Conservation (phyloP, 495 filamentous ascomycete genomes). For the Delitschia confertaspora region DNA sequence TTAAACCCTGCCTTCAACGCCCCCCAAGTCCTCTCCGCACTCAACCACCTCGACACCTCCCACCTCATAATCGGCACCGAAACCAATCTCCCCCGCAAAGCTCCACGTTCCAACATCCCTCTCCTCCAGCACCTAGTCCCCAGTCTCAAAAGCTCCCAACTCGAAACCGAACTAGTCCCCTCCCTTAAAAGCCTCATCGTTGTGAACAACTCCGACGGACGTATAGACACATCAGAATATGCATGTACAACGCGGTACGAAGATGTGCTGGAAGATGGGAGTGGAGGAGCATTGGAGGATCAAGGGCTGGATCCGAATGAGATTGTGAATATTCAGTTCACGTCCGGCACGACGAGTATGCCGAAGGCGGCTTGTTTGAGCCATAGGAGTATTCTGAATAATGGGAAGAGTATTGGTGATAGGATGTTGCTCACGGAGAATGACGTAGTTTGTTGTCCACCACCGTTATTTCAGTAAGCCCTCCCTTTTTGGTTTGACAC, state of each 20-base stretch:
- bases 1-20: constrained; percentile 87
- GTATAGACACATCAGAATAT: constrained; percentile 43
- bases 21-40: constrained; percentile 64
- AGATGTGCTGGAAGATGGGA: constrained; percentile 43
- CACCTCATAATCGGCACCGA: constrained; percentile 78
- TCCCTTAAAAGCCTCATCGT: constrained; percentile 62
- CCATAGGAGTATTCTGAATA: constrained; percentile 82
- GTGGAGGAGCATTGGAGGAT: constrained; percentile 29
- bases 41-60: constrained; percentile 64
- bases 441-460: constrained; percentile 77
- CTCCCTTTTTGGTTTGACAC: neutral
- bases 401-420: constrained; percentile 70
- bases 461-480: constrained; percentile 66
- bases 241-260: constrained; percentile 49
- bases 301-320: constrained; percentile 55
- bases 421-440: constrained; percentile 66
- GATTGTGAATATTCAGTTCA: constrained; percentile 93
- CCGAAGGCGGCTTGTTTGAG: constrained; percentile 90
- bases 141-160: constrained; percentile 43
- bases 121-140: constrained; percentile 59
- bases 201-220: constrained; percentile 67
- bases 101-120: constrained; percentile 64
- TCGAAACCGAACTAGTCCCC: constrained; percentile 59
- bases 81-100: constrained; percentile 75
- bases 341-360: constrained; percentile 78